Evolutionary conservation across 495 filamentous ascomycete species (phyloP), one percentile per base, ranked within the genome.

Genomic region (Neurospora hispaniola): DNA sequence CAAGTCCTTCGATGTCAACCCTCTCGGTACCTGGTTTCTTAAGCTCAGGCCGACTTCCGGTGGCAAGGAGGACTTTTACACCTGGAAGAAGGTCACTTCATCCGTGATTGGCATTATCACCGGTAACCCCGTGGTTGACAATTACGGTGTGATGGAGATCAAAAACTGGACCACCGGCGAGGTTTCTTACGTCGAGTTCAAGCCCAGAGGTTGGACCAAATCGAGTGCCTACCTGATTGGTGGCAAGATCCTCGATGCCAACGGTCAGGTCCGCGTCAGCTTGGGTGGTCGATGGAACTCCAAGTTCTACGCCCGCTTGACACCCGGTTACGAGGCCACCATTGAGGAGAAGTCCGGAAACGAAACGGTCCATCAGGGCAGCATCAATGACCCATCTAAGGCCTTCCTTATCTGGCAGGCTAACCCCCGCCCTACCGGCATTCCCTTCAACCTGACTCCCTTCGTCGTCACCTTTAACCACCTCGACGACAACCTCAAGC

Each of bases 51-150:
- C 94, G 8, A 86, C 88, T 6, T 87, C 89, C 18, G 93, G 93
- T 4, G 90, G 89, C 6, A 84, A 85, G 69, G 93, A 96, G 77
- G 96, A 99, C 75, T 85, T 98, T 6, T 98, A 96, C 82, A 98
- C 94, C 3, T 99, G 96, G 96, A 98, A 98, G 84, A 99, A 99
- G 81, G 94, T 97, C 48, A 98, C 93, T 5, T 96, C 94, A 16
- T 96, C 94, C n/a, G 96, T 99, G 3, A 89, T 98, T 40, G 96
- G 96, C 72, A 99, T 99, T 80, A 98, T 99, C 76, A 98, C 94
- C 0, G 96, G 96, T 35, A 95, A 92, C 72, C 96, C 96, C 7
- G 93, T 92, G 0, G 94, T 99, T n/a, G 96, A 99, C 83, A 98
- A 99, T 80, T 98, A 98, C 79, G 96, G 96, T 41, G 87, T 92